These are phyloP conservation scores for Daldinia childiae DNA, from an alignment of 495 filamentous ascomycete species.

Conservation along the genomic window DNA sequence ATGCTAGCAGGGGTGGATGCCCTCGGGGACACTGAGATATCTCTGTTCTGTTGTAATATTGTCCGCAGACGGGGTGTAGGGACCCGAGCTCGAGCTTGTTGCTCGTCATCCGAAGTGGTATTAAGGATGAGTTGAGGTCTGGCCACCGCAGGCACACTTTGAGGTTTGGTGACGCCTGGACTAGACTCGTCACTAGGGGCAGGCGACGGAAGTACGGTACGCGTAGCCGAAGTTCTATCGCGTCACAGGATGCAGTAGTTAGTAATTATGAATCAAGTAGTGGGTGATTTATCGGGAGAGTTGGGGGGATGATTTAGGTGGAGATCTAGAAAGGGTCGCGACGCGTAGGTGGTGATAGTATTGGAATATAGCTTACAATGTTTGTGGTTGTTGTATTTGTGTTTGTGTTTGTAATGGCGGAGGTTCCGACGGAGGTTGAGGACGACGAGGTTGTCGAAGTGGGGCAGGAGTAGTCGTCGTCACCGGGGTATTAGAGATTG, in stretches of 20 bases:
- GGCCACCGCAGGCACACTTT: conserved; percentile 37
- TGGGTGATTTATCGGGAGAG: not conserved
- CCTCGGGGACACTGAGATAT: not conserved
- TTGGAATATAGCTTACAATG: conserved; percentile 20
- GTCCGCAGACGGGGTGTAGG: conserved; percentile 3
- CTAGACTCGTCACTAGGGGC: conserved; percentile 65
- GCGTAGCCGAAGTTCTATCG: conserved; percentile 20
- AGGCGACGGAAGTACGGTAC: conserved; percentile 62
- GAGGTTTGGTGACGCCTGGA: conserved; percentile 48
- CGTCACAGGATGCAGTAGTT: conserved; percentile 18
- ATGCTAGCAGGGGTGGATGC: not conserved
- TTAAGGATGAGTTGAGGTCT: conserved; percentile 45
- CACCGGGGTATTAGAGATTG: conserved; percentile 10
- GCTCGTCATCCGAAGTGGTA: conserved; percentile 10
- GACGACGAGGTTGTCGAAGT: conserved; percentile 12
- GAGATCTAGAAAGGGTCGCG: conserved; percentile 1
- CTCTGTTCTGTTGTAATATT: not conserved
- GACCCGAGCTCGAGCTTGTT: conserved; percentile 17
- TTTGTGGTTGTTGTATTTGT: not conserved
- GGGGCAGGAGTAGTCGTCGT: conserved; percentile 25
- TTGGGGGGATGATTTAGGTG: not conserved
- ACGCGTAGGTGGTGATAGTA: not conserved
- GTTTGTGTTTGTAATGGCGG: conserved; percentile 19
- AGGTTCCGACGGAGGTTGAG: not conserved
- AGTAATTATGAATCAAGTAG: conserved; percentile 10